Evolutionary conservation across 177 flowering plant species (phyloP), one percentile per base, ranked within the genome.

Genomic region (Vitis hybrid): DNA sequence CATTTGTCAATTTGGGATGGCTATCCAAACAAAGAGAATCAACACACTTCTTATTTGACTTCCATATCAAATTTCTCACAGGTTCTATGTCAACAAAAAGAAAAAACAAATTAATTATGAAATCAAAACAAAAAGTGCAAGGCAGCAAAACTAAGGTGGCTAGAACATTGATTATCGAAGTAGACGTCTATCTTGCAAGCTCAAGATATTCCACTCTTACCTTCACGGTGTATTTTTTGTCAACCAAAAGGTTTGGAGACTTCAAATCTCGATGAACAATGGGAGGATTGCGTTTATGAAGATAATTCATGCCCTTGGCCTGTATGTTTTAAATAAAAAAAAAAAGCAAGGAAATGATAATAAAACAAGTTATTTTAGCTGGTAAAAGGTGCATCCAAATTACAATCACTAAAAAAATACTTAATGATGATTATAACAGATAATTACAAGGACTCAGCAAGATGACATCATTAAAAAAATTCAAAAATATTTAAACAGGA

Each of bases 221-320:
- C 97, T 96, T 96, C 68, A 96, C 99, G 2, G 99, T 96, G 71
- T 88, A 96, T 63, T 93, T 93, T 69, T 78, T 92, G 84, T 93
- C 99, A 58, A 96, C 99, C 80, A 96, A 78, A 66, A 96, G 95
- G 80, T 96, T 96, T 64, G 98, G 98, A 78, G 99, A 96, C 72
- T 96, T 96, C 73, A 96, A 73, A 84, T 96, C 99, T 68, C 99
- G 87, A 78, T 96, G 99, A 68, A 96, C 98, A 82, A 96, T 87
- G 24, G 99, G 99, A 72, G 99, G 99, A 79, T 87, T 92, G 70
- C 91, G 90, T 59, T 81, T 87, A 73, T 96, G 99, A 66, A 96
- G 97, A 87, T 96, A 96, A 83, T 96, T 96, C 99, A 96, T 93
- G 73, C 99, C 99, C 77, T 96, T 92, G 30, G 97, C 99, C 99